A percentile compares a stretch with the other conserved stretches of the same genome.
phyloP scores from a whole-genome alignment of 2,329 filamentous ascomycete species.

The Ophidiomyces ophidiicola region DNA sequence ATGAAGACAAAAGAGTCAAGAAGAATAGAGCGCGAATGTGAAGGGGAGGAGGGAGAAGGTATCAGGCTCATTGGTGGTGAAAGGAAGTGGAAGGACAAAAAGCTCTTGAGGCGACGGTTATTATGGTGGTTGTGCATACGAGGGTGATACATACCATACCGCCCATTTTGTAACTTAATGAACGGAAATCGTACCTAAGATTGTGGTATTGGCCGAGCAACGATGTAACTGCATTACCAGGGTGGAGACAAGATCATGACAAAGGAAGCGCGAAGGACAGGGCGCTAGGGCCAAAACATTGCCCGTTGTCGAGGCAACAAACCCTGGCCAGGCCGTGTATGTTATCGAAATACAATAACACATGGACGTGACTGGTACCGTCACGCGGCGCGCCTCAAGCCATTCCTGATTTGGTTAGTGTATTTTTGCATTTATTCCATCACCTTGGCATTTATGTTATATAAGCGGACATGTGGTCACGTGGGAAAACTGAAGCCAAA shows the following conservation, averaged over 20 bases:
- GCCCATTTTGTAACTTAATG: conserved; percentile 1
- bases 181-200: conserved; percentile 1
- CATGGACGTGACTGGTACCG: conserved; percentile 7
- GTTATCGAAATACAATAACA: conserved; percentile 11
- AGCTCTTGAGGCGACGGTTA: conserved; percentile 5
- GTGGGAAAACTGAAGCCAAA: neutral
- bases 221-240: conserved; percentile 9
- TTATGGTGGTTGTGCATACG: conserved; percentile 9
- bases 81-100: conserved; percentile 7
- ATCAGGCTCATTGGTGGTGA: conserved; percentile 1
- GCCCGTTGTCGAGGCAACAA: conserved; percentile 12
- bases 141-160: conserved; percentile 5
- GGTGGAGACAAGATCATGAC: conserved; percentile 1
- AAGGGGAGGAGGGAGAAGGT: neutral
- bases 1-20: conserved; percentile 1
- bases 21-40: conserved; percentile 4
- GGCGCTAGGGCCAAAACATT: conserved; percentile 10
- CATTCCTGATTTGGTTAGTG: no score
- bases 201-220: conserved; percentile 9
- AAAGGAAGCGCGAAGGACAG: conserved; percentile 2
- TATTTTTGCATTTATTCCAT: no score
- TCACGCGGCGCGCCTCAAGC: conserved; percentile 11
- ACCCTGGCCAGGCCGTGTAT: conserved; percentile 1
- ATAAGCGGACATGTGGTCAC: neutral
- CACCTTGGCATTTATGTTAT: conserved; percentile 8